Evolutionary conservation across 1,284 basidiomycete genomes (phyloP).

Genomic region (Hymenochaete sp.): DNA sequence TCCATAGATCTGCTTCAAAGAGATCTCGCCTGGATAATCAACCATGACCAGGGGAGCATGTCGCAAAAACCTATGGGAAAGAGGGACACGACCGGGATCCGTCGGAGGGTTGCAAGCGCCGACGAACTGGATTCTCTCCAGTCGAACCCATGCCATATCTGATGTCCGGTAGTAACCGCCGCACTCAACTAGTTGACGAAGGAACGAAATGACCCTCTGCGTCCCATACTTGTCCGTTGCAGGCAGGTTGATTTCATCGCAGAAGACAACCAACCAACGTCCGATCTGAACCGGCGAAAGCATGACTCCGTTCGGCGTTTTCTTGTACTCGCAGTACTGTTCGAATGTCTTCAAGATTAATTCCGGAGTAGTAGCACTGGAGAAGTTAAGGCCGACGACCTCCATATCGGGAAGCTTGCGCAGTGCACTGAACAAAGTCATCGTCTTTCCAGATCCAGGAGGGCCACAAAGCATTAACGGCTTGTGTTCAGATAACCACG

Average conservation of each 20-base stretch:
- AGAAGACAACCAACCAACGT: conserved; percentile 97
- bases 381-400: conserved; percentile 98
- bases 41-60: conserved; percentile 99
- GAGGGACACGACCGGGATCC: conserved; percentile 98
- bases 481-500: conserved; percentile 98
- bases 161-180: conserved; percentile 93
- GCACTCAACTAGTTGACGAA: conserved; percentile 92
- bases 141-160: conserved; percentile 95
- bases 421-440: conserved; percentile 99
- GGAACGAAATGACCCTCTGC: conserved; percentile 96
- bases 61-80: conserved; percentile 93
- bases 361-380: conserved; percentile 96
- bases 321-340: conserved; percentile 98
- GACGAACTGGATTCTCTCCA: conserved; percentile 98
- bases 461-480: conserved; percentile 98
- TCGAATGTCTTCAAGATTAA: conserved; percentile 99
- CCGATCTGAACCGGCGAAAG: conserved; percentile 93
- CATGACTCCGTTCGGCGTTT: conserved; percentile 94
- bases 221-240: conserved; percentile 98
- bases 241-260: conserved; percentile 98
- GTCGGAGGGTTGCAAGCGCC: conserved; percentile 99
- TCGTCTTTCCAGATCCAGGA: conserved; percentile 98
- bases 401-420: conserved; percentile 98
- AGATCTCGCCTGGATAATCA: conserved; percentile 96
- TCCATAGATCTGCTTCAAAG: conserved; percentile 97